A percentile compares a stretch with the other conserved stretches of the same genome.
phyloP scores from a whole-genome alignment of 2,329 filamentous ascomycete species.

The Orbilia javanica region DNA sequence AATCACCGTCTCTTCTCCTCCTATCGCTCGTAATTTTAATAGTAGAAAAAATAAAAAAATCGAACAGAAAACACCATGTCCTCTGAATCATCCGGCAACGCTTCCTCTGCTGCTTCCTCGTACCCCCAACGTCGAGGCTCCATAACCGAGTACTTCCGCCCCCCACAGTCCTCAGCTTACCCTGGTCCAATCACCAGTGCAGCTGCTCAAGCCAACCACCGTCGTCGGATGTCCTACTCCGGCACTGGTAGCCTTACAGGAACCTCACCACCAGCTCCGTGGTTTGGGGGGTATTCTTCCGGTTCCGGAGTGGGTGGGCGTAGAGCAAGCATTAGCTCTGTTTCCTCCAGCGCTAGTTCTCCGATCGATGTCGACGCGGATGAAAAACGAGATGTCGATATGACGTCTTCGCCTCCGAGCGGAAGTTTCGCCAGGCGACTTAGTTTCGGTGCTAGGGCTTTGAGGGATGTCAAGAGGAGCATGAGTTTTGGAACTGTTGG shows the following conservation, averaged over 20 bases:
- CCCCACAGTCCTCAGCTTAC: conserved; percentile 64
- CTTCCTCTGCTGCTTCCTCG: conserved; percentile 25
- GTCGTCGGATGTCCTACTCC: conserved; percentile 79
- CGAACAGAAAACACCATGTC: conserved; percentile 21
- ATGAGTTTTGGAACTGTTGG: conserved; percentile 71
- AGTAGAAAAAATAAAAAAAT: background rate
- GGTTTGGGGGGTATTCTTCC: conserved; percentile 24
- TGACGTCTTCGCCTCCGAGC: conserved; percentile 68
- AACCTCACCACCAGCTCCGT: conserved; percentile 70
- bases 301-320: conserved; percentile 44
- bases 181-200: conserved; percentile 67
- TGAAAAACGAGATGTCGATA: conserved; percentile 80
- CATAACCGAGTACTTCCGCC: conserved; percentile 62
- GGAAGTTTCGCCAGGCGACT: conserved; percentile 86
- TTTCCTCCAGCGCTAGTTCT: conserved; percentile 65
- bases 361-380: conserved; percentile 69
- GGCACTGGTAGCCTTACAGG: conserved; percentile 73
- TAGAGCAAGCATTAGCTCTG: conserved; percentile 61
- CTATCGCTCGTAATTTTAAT: background rate
- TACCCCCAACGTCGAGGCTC: conserved; percentile 54
- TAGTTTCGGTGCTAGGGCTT: conserved; percentile 87
- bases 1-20: background rate
- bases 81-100: conserved; percentile 40
- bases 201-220: conserved; percentile 71
- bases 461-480: conserved; percentile 70